A percentile compares a stretch with the other conserved stretches of the same genome.
phyloP scores from a whole-genome alignment of 768 basidiomycete species.

The Dentipellis sp. region DNA sequence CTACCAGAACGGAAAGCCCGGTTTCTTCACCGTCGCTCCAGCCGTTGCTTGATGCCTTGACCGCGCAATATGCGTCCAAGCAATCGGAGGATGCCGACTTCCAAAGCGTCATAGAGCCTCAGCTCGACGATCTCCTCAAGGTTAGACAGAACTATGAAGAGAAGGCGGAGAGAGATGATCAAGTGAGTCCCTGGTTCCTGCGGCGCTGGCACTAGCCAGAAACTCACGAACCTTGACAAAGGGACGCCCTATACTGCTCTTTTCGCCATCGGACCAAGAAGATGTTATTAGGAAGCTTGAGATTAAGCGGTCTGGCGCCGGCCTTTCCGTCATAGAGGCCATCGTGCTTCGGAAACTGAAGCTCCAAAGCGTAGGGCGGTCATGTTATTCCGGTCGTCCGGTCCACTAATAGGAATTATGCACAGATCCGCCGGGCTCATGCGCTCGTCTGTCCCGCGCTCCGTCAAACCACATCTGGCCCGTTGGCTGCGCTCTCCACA shows the following conservation, averaged over 20 bases:
- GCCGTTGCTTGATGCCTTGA: conserved; percentile 9
- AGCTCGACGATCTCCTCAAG: conserved; percentile 1
- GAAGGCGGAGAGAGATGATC: conserved; percentile 5
- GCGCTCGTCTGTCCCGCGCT: conserved; percentile 7
- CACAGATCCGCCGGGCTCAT: conserved; percentile 16
- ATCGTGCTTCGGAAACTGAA: conserved; percentile 15
- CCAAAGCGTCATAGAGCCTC: conserved; percentile 1
- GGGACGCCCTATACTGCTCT: conserved; percentile 11
- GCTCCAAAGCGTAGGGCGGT: conserved; percentile 7
- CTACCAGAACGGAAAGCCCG: background rate
- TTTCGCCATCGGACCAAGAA: conserved; percentile 7
- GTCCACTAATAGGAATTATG: background rate
- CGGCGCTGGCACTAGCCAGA: background rate
- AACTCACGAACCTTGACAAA: background rate
- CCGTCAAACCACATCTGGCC: conserved; percentile 6
- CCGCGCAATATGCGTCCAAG: conserved; percentile 5
- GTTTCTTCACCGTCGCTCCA: conserved; percentile 2
- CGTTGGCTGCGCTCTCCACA: conserved; percentile 29
- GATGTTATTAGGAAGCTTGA: conserved; percentile 4
- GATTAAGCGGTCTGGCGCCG: background rate
- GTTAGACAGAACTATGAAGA: conserved; percentile 7
- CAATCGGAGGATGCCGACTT: conserved; percentile 6
- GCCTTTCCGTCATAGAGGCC: conserved; percentile 5
- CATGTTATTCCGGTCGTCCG: background rate
- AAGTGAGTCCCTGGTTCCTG: conserved; percentile 2